These are phyloP conservation scores for Epichloe festucae DNA, from an alignment of 2,329 filamentous ascomycete species.

Conservation along the genomic window DNA sequence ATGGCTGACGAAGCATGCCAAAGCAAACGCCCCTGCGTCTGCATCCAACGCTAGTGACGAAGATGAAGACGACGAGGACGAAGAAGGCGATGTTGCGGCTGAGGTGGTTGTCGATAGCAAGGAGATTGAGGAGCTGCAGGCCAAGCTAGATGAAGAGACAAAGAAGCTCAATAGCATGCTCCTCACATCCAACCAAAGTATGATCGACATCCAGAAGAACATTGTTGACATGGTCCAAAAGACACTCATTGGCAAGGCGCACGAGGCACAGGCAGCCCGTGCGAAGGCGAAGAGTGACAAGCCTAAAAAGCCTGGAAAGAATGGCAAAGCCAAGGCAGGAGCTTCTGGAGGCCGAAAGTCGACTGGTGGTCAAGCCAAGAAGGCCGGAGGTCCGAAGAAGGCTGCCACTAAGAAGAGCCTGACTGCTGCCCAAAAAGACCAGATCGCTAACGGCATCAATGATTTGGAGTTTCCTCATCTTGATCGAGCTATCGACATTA, in stretches of 20 bases:
- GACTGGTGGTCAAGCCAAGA: conserved; percentile 22
- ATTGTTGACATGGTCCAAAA: conserved; percentile 55
- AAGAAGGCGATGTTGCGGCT: conserved; percentile 30
- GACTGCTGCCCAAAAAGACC: conserved; percentile 73
- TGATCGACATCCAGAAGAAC: conserved; percentile 44
- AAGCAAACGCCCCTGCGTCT: conserved; percentile 35
- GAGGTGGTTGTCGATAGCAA: conserved; percentile 28
- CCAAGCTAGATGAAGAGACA: conserved; percentile 42
- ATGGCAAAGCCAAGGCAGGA: conserved; percentile 39
- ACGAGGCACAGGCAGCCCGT: conserved; percentile 39
- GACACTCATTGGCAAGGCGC: conserved; percentile 62
- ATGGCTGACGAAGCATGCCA: conserved; percentile 68
- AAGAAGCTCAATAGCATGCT: conserved; percentile 41
- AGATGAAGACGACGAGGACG: conserved; percentile 59
- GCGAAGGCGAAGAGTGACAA: conserved; percentile 42
- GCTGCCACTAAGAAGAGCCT: conserved; percentile 36
- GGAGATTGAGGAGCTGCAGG: conserved; percentile 37
- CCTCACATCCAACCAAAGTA: conserved; percentile 36
- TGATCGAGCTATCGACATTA: conserved; percentile 72
- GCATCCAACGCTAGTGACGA: conserved; percentile 58
- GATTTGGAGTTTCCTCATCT: conserved; percentile 69
- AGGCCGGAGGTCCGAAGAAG: conserved; percentile 30
- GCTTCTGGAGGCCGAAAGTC: conserved; percentile 30
- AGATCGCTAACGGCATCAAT: conserved; percentile 77
- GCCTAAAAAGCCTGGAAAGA: conserved; percentile 43